Conservation (phyloP, 2,329 filamentous ascomycete genomes). For the Alternaria novae-zelandiae region DNA sequence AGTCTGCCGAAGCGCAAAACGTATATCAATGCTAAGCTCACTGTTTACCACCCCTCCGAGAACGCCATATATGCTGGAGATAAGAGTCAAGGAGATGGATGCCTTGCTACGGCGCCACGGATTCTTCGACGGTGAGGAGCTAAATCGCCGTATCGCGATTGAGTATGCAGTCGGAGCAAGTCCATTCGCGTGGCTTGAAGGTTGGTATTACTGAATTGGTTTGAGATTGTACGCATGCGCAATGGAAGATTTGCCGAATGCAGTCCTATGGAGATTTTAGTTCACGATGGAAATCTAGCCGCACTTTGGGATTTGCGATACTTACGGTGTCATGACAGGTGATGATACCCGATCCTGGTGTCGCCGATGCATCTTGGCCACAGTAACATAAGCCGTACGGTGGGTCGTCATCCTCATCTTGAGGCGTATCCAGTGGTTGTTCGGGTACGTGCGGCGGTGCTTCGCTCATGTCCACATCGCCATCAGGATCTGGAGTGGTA, state of each 20-base stretch:
- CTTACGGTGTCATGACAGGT: slow-evolving; percentile 25
- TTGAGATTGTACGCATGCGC: too few species aligned
- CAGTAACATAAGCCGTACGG: slow-evolving; percentile 28
- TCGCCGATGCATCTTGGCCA: slow-evolving; percentile 20
- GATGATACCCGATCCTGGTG: slow-evolving; percentile 8
- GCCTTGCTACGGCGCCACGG: neutral
- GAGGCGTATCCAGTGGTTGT: neutral
- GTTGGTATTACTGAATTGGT: neutral
- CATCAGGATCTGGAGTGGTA: slow-evolving; percentile 20
- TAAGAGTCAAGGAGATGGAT: neutral
- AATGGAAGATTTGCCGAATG: slow-evolving; percentile 28
- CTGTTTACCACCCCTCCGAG: neutral
- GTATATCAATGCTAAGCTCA: neutral
- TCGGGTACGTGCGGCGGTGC: neutral
- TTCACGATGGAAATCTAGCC: too few species aligned
- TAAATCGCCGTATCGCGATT: neutral
- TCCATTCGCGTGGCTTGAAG: slow-evolving; percentile 7
- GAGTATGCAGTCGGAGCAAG: slow-evolving; percentile 13
- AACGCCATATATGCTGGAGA: neutral
- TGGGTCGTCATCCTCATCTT: slow-evolving; percentile 3
- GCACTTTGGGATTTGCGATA: too few species aligned
- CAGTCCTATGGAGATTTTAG: slow-evolving; percentile 20
- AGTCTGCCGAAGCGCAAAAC: neutral
- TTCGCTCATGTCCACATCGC: slow-evolving; percentile 22
- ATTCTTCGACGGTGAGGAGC: neutral